Evolutionary conservation across 306 rosid species (phyloP).

Genomic region (Pterocarpus macrocarpus): DNA sequence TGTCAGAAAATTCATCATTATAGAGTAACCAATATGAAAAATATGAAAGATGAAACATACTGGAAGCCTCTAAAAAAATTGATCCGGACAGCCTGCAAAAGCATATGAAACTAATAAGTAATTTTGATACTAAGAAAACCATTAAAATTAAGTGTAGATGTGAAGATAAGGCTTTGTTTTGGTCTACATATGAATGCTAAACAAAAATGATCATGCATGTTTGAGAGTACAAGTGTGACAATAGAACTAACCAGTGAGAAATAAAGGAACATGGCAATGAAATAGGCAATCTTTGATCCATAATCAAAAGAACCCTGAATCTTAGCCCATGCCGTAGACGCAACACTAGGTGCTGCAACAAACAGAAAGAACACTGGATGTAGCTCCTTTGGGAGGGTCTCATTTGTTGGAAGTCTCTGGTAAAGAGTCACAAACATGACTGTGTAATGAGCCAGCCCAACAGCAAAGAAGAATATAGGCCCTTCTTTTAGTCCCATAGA

Average conservation of each 20-base stretch:
- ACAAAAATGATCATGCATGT: conserved; percentile 8
- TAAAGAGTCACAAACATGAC: conserved; percentile 91
- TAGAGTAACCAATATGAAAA: not conserved
- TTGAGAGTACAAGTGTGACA: not conserved
- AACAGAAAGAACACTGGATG: conserved; percentile 94
- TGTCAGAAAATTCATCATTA: conserved; percentile 29
- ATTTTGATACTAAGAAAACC: not conserved
- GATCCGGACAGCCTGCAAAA: conserved; percentile 81
- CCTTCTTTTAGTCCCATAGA: conserved; percentile 92
- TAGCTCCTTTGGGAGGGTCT: conserved; percentile 88
- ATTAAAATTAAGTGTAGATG: not conserved
- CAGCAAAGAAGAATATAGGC: conserved; percentile 86
- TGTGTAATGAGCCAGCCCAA: conserved; percentile 83
- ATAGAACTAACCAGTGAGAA: conserved; percentile 75
- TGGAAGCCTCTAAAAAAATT: conserved; percentile 85
- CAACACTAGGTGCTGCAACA: conserved; percentile 96
- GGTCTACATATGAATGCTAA: not conserved
- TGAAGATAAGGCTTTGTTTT: not conserved
- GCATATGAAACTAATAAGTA: conserved; percentile 32
- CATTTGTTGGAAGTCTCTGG: conserved; percentile 90
- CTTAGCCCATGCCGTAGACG: conserved; percentile 93
- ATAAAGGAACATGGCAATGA: conserved; percentile 87
- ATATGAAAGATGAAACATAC: conserved; percentile 51
- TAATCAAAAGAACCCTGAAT: conserved; percentile 84
- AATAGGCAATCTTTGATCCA: conserved; percentile 77